Evolutionary conservation across 176 grass and related monocot genomes (phyloP).

Genomic region (Phoenix dactylifera): DNA sequence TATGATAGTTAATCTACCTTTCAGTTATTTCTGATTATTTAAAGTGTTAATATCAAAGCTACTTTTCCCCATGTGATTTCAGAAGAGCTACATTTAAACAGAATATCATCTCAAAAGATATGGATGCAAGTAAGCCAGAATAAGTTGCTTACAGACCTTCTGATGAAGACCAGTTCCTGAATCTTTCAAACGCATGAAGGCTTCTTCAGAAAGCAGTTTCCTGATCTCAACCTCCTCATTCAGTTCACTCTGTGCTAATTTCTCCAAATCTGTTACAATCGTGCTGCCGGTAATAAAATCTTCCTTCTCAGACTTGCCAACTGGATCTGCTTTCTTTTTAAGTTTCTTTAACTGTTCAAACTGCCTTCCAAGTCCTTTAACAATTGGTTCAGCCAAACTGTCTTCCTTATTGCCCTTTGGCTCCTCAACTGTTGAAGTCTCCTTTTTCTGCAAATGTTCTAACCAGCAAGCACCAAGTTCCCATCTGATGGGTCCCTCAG

Average conservation of each 20-base stretch:
- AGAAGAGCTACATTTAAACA: no score
- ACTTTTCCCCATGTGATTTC: no score
- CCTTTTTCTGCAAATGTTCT: conserved; percentile 85
- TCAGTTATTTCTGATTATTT: no score
- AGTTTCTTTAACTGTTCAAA: conserved; percentile 79
- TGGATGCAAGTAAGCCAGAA: no score
- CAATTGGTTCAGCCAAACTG: conserved; percentile 39
- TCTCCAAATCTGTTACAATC: conserved; percentile 20
- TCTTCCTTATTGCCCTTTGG: conserved; percentile 23
- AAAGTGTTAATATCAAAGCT: no score
- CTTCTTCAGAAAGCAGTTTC: conserved; percentile 50
- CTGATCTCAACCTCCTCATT: conserved; percentile 40
- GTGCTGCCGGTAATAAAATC: conserved; percentile 32
- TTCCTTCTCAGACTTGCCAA: conserved; percentile 42
- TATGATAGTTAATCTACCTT: no score
- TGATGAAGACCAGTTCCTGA: conserved; percentile 59
- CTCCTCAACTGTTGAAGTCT: conserved; percentile 33
- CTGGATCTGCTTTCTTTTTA: conserved; percentile 61
- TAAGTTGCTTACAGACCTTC: conserved; percentile 48
- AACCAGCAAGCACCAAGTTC: conserved; percentile 84
- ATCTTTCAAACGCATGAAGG: conserved; percentile 54
- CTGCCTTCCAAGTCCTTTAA: conserved; percentile 90
- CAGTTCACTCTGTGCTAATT: conserved; percentile 19
- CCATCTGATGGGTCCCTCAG: conserved; percentile 65
- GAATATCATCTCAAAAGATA: no score